These are phyloP conservation scores for Penicillium capsulatum DNA, from an alignment of 2,329 filamentous ascomycete species.

Conservation along the genomic window DNA sequence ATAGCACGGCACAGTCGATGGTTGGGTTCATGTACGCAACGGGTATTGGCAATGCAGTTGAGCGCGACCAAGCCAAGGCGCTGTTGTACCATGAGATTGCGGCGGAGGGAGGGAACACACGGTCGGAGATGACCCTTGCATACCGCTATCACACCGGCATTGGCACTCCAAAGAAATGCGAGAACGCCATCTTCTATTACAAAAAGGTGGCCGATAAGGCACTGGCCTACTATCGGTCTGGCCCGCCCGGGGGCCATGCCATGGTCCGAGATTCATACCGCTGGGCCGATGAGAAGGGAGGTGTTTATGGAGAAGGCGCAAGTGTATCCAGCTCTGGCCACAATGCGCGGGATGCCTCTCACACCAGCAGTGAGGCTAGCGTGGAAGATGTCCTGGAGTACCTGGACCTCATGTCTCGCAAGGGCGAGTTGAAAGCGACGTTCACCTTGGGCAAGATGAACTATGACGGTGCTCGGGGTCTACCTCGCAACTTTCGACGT, in stretches of 20 bases:
- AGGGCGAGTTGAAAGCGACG: conserved; percentile 82
- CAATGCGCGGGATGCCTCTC: conserved; percentile 70
- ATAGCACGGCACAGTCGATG: conserved; percentile 93
- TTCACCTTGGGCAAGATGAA: conserved; percentile 81
- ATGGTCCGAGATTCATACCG: conserved; percentile 75
- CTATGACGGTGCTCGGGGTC: conserved; percentile 76
- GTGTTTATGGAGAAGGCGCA: conserved; percentile 91
- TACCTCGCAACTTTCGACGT: conserved; percentile 67
- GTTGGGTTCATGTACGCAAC: conserved; percentile 93
- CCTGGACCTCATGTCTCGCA: conserved; percentile 81
- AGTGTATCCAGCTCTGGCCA: conserved; percentile 82
- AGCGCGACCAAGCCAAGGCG: conserved; percentile 83
- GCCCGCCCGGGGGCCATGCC: conserved; percentile 79
- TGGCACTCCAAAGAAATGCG: conserved; percentile 78
- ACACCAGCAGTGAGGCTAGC: conserved; percentile 76
- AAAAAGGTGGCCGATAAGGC: conserved; percentile 91
- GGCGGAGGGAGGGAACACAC: conserved; percentile 73
- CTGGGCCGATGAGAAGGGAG: conserved; percentile 84
- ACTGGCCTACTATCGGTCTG: conserved; percentile 79
- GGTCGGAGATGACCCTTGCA: conserved; percentile 89
- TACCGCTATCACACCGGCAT: conserved; percentile 83
- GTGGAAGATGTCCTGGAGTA: conserved; percentile 95
- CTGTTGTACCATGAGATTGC: conserved; percentile 93
- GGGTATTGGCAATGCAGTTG: conserved; percentile 74
- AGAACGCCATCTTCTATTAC: conserved; percentile 81